These are phyloP conservation scores for Lithocarpus polystachyus DNA, from an alignment of 306 rosid genomes.

Conservation along the genomic window DNA sequence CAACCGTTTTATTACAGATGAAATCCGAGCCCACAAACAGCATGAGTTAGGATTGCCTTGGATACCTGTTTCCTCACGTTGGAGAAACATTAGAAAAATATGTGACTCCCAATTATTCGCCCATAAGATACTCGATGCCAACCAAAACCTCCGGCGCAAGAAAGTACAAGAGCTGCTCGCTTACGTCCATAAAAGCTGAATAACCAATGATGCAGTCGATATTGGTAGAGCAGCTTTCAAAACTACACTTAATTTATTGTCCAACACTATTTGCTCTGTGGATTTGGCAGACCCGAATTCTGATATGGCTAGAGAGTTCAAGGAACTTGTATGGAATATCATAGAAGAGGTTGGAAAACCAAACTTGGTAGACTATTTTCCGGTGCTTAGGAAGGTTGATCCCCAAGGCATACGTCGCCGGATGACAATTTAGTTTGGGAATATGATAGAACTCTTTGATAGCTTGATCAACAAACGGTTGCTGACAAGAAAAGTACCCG, in stretches of 20 bases:
- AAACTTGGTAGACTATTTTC: conserved; percentile 45
- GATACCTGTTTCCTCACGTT: conserved; percentile 27
- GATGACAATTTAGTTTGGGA: not conserved
- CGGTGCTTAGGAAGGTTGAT: conserved; percentile 32
- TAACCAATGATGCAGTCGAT: conserved; percentile 26
- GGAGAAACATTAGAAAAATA: conserved; percentile 43
- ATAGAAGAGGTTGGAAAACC: conserved; percentile 39
- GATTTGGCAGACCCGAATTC: conserved; percentile 32
- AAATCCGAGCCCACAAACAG: conserved; percentile 26
- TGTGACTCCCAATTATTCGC: conserved; percentile 37
- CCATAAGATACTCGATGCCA: conserved; percentile 31
- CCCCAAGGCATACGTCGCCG: conserved; percentile 35
- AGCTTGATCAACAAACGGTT: conserved; percentile 22
- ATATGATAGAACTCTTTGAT: conserved; percentile 18
- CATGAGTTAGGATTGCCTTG: conserved; percentile 26
- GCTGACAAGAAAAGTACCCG: conserved; percentile 8
- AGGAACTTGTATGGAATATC: conserved; percentile 26
- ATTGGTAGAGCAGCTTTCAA: conserved; percentile 41
- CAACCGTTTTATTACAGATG: conserved; percentile 34
- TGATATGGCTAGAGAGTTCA: conserved; percentile 22
- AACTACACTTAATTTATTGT: conserved; percentile 40
- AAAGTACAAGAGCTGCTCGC: conserved; percentile 28
- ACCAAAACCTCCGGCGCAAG: not conserved
- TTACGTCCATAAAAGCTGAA: conserved; percentile 1
- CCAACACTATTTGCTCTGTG: conserved; percentile 38